Base-by-base conservation (phyloP, 2,329 filamentous ascomycete species). In the Rutstroemia sydowiana region DNA sequence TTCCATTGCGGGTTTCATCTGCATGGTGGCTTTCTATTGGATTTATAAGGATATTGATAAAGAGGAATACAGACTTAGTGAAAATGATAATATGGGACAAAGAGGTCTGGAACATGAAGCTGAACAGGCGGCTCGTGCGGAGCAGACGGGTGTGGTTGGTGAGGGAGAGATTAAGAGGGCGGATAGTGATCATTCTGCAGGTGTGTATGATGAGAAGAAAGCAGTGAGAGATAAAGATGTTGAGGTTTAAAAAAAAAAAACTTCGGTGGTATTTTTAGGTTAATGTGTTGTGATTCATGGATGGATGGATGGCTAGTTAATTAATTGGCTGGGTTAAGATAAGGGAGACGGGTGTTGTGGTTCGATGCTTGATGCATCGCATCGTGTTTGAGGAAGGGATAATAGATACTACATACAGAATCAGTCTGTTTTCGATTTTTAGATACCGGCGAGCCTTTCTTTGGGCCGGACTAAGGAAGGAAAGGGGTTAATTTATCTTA, bases 31-130 rank as follows among this genome's bases (percentile, higher is more conserved):
- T 46, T 76, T 77, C 60, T 75, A 70, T 59, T 71, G 73, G 59
- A 64, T 69, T 45, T 75, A 74, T 66, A 67, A 68, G 16, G 70
- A 75, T 61, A 72, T 75, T 51, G 72, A 75, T 61, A 54, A 65
- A 46, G 73, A 75, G 55, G 73, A 75, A 59, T 75, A 71, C 55
- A 57, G 61, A 11, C 62, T 75, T 37, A 70, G 63, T 59, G 58
- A 66, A 40, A 70, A 71, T 61, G 63, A 55, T 39, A 52, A 56
- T 0, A 9, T n/a, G 5, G 36, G 36, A 8, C 23, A n/a, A 10
- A 34, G 14, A 34, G 32, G 14, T 34, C 13, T 11, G 32, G 32
- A n/a, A 34, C 14, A 11, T 10, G 14, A 34, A n/a, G 32, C 23
- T 8, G 23, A 26, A 26, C 23, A 26, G 23, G 23, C 23, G 23